A percentile compares a stretch with the other conserved stretches of the same genome.
Evolutionary conservation across 2,329 filamentous ascomycete genomes (phyloP).

Genomic region (Simplicillium aogashimaense): DNA sequence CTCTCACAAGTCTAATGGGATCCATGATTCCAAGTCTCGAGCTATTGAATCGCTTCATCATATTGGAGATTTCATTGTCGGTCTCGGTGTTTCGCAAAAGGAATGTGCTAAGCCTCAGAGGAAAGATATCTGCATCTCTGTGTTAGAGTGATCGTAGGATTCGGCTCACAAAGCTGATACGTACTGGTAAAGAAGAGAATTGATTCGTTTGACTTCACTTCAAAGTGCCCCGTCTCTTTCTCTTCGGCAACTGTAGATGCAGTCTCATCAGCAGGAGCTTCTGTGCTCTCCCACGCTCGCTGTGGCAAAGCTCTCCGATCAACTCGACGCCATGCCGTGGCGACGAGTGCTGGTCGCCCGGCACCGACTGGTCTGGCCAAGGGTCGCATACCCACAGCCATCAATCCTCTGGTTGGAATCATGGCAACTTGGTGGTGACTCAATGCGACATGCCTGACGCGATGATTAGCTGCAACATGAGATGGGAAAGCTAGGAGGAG

Average conservation of each 20-base stretch:
- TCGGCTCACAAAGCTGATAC: background rate
- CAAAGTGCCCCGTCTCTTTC: constrained; percentile 72
- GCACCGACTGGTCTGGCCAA: too few species aligned
- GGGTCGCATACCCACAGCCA: too few species aligned
- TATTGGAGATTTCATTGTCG: constrained; percentile 36
- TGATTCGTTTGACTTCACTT: constrained; percentile 64
- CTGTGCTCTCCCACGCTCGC: constrained; percentile 10
- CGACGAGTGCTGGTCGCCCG: too few species aligned
- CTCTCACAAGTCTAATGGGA: constrained; percentile 43
- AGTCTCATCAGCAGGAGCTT: constrained; percentile 5
- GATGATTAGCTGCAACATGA: too few species aligned
- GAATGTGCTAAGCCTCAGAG: constrained; percentile 54
- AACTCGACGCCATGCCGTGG: too few species aligned
- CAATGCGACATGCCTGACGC: too few species aligned
- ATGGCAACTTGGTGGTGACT: too few species aligned
- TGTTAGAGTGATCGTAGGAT: constrained; percentile 1
- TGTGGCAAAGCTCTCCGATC: background rate
- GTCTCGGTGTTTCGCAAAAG: constrained; percentile 36
- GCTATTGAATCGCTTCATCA: constrained; percentile 42
- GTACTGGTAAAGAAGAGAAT: constrained; percentile 85
- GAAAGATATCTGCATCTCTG: constrained; percentile 60
- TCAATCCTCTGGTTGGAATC: too few species aligned
- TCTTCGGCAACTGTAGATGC: constrained; percentile 32
- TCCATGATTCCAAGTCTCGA: constrained; percentile 39
- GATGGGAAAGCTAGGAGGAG: too few species aligned